Percentiles rank a stretch among this genome's conserved stretches.
These are phyloP conservation scores for Hyphodiscus sp. DNA, from an alignment of 2,329 filamentous ascomycete genomes.

Conservation along the genomic window DNA sequence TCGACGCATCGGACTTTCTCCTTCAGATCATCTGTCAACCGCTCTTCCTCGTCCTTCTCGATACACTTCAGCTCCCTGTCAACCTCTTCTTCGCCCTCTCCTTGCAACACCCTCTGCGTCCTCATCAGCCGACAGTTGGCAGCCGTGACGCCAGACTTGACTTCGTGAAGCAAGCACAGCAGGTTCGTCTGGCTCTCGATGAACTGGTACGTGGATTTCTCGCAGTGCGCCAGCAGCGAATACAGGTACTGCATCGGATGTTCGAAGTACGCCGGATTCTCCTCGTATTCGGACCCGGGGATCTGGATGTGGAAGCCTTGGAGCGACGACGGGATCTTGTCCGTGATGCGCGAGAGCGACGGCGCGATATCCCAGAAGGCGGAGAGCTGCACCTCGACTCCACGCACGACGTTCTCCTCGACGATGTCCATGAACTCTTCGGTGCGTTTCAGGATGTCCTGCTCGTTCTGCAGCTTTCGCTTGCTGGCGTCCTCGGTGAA, in stretches of 20 bases:
- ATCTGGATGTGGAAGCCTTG: constrained; percentile 65
- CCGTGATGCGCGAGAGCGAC: constrained; percentile 67
- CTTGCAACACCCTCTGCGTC: constrained; percentile 44
- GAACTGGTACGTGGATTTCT: constrained; percentile 93
- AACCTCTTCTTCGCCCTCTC: constrained; percentile 35
- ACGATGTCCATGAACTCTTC: constrained; percentile 73
- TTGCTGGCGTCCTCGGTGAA: constrained; percentile 73
- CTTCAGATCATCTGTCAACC: constrained; percentile 79
- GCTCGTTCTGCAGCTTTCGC: constrained; percentile 63
- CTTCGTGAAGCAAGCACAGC: constrained; percentile 83
- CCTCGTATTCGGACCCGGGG: constrained; percentile 69
- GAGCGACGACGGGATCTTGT: constrained; percentile 62
- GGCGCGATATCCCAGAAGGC: constrained; percentile 99
- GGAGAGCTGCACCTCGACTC: constrained; percentile 84
- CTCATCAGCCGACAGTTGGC: constrained; percentile 63
- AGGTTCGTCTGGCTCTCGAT: constrained; percentile 93
- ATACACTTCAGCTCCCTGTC: constrained; percentile 45
- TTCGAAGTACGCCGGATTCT: constrained; percentile 74
- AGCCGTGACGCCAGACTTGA: constrained; percentile 69
- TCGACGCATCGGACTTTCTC: constrained; percentile 89
- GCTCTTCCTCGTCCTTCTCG: constrained; percentile 58
- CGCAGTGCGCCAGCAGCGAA: constrained; percentile 74
- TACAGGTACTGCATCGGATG: constrained; percentile 90
- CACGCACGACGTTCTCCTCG: constrained; percentile 77
- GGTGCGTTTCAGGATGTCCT: constrained; percentile 65